Evolutionary conservation across 768 basidiomycete species (phyloP).

Genomic region (Chalciporus sphaerocephalus): DNA sequence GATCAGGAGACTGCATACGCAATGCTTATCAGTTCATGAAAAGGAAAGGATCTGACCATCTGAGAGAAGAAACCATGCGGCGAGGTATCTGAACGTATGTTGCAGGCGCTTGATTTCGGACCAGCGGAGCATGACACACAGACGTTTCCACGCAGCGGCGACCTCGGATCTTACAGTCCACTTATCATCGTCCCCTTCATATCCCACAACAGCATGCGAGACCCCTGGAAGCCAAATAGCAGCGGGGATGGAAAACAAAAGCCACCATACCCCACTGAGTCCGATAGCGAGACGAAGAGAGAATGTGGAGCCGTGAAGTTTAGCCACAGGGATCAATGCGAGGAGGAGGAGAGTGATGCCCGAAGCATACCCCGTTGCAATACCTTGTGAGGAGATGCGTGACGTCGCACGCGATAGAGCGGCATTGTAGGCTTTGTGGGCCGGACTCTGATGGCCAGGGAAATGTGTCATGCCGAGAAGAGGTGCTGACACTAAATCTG

Average conservation of each 20-base stretch:
- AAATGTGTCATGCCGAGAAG: slow-evolving; percentile 22
- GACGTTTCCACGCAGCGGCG: slow-evolving; percentile 64
- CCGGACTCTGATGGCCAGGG: slow-evolving; percentile 13
- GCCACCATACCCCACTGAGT: slow-evolving; percentile 87
- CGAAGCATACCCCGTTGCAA: slow-evolving; percentile 80
- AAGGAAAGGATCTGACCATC: slow-evolving; percentile 84
- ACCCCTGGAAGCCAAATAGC: slow-evolving; percentile 64
- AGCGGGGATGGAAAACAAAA: slow-evolving; percentile 72
- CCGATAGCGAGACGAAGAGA: slow-evolving; percentile 81
- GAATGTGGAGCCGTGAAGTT: slow-evolving; percentile 69
- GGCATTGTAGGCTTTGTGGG: slow-evolving; percentile 45
- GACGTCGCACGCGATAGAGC: slow-evolving; percentile 71
- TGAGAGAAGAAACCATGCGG: slow-evolving; percentile 91
- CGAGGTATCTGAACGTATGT: slow-evolving; percentile 85
- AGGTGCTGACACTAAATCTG: slow-evolving; percentile 36
- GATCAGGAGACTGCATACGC: neutral
- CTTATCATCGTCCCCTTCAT: slow-evolving; percentile 16
- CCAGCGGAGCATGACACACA: slow-evolving; percentile 72
- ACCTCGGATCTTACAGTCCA: slow-evolving; percentile 56
- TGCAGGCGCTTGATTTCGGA: slow-evolving; percentile 67
- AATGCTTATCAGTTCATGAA: neutral
- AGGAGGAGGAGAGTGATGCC: slow-evolving; percentile 76
- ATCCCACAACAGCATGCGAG: neutral
- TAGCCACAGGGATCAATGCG: slow-evolving; percentile 72
- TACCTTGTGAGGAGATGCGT: slow-evolving; percentile 78